Evolutionary conservation across 2,329 filamentous ascomycete species (phyloP).

Genomic region (Eutypella sp.): DNA sequence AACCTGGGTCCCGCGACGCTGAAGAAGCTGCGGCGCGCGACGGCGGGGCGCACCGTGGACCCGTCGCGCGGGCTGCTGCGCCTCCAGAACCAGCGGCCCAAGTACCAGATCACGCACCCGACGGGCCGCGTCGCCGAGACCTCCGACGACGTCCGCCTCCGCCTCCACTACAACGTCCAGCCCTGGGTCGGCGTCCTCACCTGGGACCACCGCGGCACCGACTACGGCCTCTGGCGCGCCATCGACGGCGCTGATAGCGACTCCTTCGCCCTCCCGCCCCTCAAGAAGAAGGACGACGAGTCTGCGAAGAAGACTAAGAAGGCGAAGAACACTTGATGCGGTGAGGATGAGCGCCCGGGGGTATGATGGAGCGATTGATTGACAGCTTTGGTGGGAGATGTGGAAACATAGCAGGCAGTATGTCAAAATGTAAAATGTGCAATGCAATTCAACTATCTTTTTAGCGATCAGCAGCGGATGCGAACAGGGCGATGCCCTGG

Average conservation of each 20-base stretch:
- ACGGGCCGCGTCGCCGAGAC: constrained; percentile 70
- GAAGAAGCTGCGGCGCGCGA: constrained; percentile 57
- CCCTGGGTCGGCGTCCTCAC: constrained; percentile 88
- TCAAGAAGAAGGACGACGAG: constrained; percentile 54
- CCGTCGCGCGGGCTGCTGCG: no score
- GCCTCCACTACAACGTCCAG: constrained; percentile 93
- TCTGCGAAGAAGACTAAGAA: constrained; percentile 15
- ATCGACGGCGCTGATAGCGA: constrained; percentile 65
- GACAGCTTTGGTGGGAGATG: no score
- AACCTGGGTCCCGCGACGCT: constrained; percentile 56
- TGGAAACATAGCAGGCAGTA: no score
- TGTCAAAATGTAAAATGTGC: no score
- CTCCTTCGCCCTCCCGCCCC: constrained; percentile 57
- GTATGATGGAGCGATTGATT: not conserved
- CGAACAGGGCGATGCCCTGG: no score
- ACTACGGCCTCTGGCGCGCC: constrained; percentile 45
- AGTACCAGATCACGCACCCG: constrained; percentile 96
- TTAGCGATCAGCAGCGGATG: no score
- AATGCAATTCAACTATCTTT: no score
- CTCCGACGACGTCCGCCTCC: constrained; percentile 69
- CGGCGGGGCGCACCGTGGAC: constrained; percentile 56
- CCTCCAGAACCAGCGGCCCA: constrained; percentile 83
- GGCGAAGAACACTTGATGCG: not conserved
- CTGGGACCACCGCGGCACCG: constrained; percentile 76
- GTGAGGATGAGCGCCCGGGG: not conserved